Base-by-base conservation (phyloP, 768 basidiomycete genomes). In the Pleurotus tuber-regium region DNA sequence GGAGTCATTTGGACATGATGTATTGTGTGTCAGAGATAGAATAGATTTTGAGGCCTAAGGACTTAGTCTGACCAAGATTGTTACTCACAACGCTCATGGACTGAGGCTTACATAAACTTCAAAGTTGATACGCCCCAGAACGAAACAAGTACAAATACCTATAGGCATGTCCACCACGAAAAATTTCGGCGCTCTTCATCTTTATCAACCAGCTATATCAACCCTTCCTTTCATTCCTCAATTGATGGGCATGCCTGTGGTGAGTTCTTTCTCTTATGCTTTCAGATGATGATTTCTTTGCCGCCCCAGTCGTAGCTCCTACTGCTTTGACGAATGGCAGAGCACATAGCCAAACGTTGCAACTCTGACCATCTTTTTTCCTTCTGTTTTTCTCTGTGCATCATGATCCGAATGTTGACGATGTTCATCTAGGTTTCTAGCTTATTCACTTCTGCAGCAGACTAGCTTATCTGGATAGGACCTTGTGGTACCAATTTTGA, bases 311-410 rank as follows among this genome's bases (percentile, higher is more conserved):
- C 57, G 50, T 61, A 60, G 59, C 55, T 49, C 41, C 28, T 48
- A 39, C 39, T n/a, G 57, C 55, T 24, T 51, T 61, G 57, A 57
- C 54, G 57, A 61, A 51, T 33, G 59, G 57, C 54, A 59, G 57
- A 61, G 55, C 59, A 58, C 57, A 56, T 26, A 52, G 55, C 59
- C 57, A 58, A 61, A 58, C 56, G 57, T 56, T 56, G 59, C 59
- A 61, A 19, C 54, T 49, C 57, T 61, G 59, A 58, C 18, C 19
- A 46, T 38, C 9, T 21, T 33, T 29, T 18, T 3, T 39, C 26
- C 25, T 51, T 25, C 23, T 21, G 3, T 26, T 50, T 42, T 31
- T 51, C 18, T 40, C n/a, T 21, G 3, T n/a, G n/a, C 41, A 35
- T 43, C 31, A 51, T 24, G 25, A 50, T 44, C 12, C 52, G 50